phyloP scores from a whole-genome alignment of 2,329 filamentous ascomycete species.

The Colletotrichum ledebouriae region DNA sequence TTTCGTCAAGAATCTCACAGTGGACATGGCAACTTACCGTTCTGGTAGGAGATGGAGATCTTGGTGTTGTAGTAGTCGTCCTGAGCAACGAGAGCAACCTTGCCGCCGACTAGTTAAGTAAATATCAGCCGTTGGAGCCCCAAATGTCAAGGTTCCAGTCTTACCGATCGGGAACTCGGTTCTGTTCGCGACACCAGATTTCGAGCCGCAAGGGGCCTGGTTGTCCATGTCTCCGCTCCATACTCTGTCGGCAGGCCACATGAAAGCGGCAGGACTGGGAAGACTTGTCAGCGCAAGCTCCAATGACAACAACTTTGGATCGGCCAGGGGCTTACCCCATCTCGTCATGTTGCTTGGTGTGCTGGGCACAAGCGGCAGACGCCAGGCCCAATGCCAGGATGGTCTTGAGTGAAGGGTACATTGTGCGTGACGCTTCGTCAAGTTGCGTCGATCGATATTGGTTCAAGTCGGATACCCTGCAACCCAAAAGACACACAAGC shows the following conservation, averaged over 20 bases:
- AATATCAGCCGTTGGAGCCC: neutral
- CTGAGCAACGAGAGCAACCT: constrained; percentile 64
- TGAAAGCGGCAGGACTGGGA: constrained; percentile 62
- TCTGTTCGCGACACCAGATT: constrained; percentile 57
- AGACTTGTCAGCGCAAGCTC: constrained; percentile 43
- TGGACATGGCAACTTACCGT: constrained; percentile 52
- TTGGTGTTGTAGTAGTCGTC: constrained; percentile 66
- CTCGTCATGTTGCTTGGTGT: constrained; percentile 36
- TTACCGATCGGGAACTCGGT: constrained; percentile 66
- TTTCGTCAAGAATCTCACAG: neutral
- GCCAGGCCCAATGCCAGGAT: constrained; percentile 32
- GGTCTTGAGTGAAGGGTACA: constrained; percentile 29
- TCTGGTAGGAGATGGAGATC: constrained; percentile 64
- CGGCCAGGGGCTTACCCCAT: constrained; percentile 40
- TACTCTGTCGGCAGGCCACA: constrained; percentile 66
- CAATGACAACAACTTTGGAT: neutral
- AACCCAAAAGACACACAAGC: neutral
- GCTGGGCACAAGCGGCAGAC: constrained; percentile 25
- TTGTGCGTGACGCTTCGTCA: neutral
- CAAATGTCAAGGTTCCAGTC: constrained; percentile 18
- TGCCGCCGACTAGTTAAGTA: constrained; percentile 58
- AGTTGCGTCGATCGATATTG: neutral
- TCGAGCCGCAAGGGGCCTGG: constrained; percentile 65
- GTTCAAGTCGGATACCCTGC: constrained; percentile 19
- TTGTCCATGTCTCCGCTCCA: constrained; percentile 66